These are phyloP conservation scores for Neurospora terricola DNA, from an alignment of 495 filamentous ascomycete species.

Conservation along the genomic window DNA sequence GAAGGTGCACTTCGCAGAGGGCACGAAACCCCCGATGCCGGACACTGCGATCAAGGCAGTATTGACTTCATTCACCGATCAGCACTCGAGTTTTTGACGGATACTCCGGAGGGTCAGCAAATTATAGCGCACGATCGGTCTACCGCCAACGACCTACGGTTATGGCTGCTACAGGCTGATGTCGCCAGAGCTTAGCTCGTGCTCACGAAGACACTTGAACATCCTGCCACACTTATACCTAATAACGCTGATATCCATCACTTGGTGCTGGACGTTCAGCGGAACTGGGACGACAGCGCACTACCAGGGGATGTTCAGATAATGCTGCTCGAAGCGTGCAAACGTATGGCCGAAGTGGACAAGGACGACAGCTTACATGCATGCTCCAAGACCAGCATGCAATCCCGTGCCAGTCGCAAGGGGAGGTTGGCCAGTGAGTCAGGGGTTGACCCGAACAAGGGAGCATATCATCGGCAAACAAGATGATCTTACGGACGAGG, in stretches of 20 bases:
- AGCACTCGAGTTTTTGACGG: constrained; percentile 7
- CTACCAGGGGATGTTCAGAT: background rate
- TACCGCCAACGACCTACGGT: background rate
- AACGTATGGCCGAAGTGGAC: background rate
- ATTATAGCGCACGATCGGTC: constrained; percentile 3
- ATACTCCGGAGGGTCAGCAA: constrained; percentile 1
- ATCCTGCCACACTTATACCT: no score
- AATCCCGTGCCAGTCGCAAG: no score
- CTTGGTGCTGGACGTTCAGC: background rate
- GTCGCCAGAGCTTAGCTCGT: background rate
- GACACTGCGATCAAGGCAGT: background rate
- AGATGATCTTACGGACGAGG: no score
- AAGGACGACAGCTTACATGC: no score
- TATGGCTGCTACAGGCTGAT: background rate
- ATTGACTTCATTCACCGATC: constrained; percentile 12
- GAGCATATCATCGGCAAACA: no score
- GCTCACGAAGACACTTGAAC: background rate
- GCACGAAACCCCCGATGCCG: no score
- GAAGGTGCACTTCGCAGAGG: no score
- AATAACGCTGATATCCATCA: no score
- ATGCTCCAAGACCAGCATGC: no score
- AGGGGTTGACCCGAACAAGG: no score
- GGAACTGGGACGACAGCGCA: background rate
- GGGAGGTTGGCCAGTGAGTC: no score
- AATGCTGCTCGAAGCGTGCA: background rate